Evolutionary conservation across 768 basidiomycete genomes (phyloP).

Genomic region (Macrolepiota dolichaula): DNA sequence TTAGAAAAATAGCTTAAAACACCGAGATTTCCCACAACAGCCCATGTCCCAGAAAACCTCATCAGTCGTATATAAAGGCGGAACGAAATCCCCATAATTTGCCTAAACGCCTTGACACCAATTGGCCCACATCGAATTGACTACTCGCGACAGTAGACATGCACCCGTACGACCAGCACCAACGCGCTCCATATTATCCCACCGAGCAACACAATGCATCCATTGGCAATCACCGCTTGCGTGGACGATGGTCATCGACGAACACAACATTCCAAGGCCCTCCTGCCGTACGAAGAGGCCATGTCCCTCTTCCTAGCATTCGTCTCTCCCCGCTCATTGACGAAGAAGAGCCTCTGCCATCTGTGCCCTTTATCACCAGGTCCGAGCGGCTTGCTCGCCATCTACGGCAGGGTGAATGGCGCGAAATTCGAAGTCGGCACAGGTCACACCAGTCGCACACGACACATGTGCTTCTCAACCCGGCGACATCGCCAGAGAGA

Average conservation of each 20-base stretch:
- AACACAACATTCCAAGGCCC: neutral
- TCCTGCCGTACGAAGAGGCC: neutral
- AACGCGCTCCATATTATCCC: neutral
- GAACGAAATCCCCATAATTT: neutral
- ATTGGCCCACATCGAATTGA: too few relatives aligned
- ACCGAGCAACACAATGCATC: neutral
- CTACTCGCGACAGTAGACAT: neutral
- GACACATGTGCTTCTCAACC: neutral
- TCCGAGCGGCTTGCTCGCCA: neutral
- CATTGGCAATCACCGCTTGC: neutral
- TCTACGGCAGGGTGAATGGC: neutral
- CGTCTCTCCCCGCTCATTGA: neutral
- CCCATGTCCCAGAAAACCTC: neutral
- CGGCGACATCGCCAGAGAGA: neutral
- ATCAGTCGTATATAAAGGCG: neutral
- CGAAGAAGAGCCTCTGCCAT: neutral
- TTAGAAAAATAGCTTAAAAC: neutral
- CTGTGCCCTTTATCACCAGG: neutral
- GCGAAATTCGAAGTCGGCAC: neutral
- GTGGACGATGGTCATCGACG: neutral
- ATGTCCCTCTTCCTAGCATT: neutral
- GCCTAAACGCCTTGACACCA: too few relatives aligned
- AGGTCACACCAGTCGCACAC: neutral
- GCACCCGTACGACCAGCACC: neutral
- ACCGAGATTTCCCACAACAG: neutral